These are phyloP conservation scores for Erythrophleum ivorense DNA, from an alignment of 331 rosid species.

Conservation along the genomic window DNA sequence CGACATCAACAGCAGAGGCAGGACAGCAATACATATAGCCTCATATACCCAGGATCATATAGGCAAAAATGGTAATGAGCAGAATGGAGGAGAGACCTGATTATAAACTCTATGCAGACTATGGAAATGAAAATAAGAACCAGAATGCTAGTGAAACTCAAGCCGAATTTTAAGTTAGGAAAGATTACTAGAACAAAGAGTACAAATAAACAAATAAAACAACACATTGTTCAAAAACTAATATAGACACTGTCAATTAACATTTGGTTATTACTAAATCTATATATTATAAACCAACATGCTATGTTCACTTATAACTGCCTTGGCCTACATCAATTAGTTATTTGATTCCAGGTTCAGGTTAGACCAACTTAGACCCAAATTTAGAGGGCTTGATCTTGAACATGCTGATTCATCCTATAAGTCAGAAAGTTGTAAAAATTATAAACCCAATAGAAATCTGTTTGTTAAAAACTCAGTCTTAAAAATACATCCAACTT, in stretches of 20 bases:
- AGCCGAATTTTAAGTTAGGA: background rate
- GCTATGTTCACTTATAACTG: background rate
- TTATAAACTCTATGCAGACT: background rate
- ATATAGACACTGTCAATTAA: background rate
- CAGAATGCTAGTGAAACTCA: background rate
- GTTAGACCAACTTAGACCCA: background rate
- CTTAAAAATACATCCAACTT: background rate
- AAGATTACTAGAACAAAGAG: background rate
- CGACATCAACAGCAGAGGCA: background rate
- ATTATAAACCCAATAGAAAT: background rate
- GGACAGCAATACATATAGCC: background rate
- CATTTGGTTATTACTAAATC: slow-evolving; percentile 14
- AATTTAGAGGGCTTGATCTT: background rate
- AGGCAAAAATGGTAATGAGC: background rate
- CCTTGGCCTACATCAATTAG: background rate
- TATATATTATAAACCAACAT: slow-evolving; percentile 9
- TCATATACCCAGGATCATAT: background rate
- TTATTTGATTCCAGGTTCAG: background rate
- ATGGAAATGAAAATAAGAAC: background rate
- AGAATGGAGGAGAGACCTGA: background rate
- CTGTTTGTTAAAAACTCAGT: background rate
- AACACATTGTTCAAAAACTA: background rate
- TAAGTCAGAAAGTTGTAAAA: background rate
- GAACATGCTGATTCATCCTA: background rate
- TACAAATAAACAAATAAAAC: background rate